These are phyloP conservation scores for Amauroascus niger DNA, from an alignment of 2,329 filamentous ascomycete genomes.

Conservation along the genomic window DNA sequence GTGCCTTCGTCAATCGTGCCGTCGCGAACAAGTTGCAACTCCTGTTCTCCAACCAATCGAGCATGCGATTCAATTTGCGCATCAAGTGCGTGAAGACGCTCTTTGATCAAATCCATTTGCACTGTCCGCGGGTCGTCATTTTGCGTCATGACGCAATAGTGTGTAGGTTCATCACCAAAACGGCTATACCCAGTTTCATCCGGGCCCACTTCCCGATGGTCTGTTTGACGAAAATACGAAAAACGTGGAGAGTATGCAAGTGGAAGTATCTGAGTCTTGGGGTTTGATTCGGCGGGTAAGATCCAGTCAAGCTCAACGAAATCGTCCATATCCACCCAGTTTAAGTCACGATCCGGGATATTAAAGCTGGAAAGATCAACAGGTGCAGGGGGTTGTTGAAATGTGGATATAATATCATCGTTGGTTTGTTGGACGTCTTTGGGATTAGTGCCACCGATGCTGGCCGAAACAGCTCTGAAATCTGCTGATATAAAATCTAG, in stretches of 20 bases:
- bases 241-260: constrained; percentile 87
- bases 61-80: constrained; percentile 68
- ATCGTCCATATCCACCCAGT: constrained; percentile 99
- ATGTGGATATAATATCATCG: constrained; percentile 51
- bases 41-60: constrained; percentile 62
- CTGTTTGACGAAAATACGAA: constrained; percentile 94
- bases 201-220: constrained; percentile 66
- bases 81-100: constrained; percentile 67
- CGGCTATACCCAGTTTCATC: constrained; percentile 74
- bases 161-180: constrained; percentile 87
- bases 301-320: constrained; percentile 98
- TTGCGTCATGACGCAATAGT: constrained; percentile 89
- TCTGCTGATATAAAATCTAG: constrained; percentile 86
- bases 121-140: constrained; percentile 82
- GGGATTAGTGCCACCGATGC: constrained; percentile 67
- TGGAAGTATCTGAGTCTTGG: constrained; percentile 87
- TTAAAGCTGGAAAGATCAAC: constrained; percentile 74
- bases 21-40: constrained; percentile 52
- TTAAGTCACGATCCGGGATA: constrained; percentile 89
- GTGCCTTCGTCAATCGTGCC: constrained; percentile 40
- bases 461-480: constrained; percentile 84
- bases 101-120: constrained; percentile 73
- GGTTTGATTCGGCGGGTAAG: constrained; percentile 76
- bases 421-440: constrained; percentile 61
- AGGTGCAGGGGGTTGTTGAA: constrained; percentile 43